Base-by-base conservation (phyloP, 169 alveolate species). In the Cryptosporidium baileyi region DNA sequence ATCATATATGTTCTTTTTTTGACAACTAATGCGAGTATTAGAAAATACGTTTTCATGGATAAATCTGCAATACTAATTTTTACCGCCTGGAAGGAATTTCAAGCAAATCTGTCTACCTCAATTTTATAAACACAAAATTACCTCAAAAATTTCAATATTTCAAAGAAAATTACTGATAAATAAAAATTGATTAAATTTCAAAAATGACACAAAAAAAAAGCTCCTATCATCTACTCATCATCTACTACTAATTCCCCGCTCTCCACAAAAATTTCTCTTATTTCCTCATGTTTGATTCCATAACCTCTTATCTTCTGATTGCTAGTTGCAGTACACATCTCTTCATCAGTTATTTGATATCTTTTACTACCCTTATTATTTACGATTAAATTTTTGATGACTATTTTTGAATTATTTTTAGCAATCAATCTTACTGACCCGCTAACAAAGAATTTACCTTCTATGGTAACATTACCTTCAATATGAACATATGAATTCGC, bases 341-440 rank as follows among this genome's bases (percentile, higher is more conserved):
- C 74, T 38, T 74, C 67, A 8, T 74, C 85, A 19, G 85, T 19
- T 38, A 74, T 51, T 4, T 9, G 65, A 38, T 74, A 74, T 22
- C 85, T 51, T 15, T n/a, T 22, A 24, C 74, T 54, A 6, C 85
- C 85, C 17, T 11, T 54, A 17, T 74, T 74, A 34, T 54, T 52
- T 11, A 74, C 85, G 38, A 74, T 17, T 36, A 74, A 61, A 51
- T 40, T 74, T 44, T 74, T 74, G 30, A 74, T 74, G 15, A 74
- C 7, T 19, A 74, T 74, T 45, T 36, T 74, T 6, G 74, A 74
- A 3, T 54, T 67, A 9, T 38, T 38, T 59, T 34, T 57, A 13
- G 85, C 85, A n/a, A 54, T 45, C 4, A 74, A 17, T 24, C 67
- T 63, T 2, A 80, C 80, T 4, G 89, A 62, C 4, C 89, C 89